Conservation (phyloP, 495 filamentous ascomycete species). For the Aspergillus mulundensis region DNA sequence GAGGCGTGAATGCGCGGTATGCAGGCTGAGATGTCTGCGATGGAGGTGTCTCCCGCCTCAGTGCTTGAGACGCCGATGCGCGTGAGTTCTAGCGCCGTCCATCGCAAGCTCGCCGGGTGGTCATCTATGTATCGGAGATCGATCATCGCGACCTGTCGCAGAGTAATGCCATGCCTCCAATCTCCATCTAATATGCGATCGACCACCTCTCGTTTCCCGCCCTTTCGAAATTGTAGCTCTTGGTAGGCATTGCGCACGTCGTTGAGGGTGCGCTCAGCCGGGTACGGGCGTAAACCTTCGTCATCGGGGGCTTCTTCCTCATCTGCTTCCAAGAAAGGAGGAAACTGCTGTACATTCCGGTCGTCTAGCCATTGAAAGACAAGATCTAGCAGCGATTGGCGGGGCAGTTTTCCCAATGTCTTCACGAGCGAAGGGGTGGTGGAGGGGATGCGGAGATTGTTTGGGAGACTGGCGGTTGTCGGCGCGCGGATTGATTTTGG, state of each 20-base stretch:
- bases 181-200: slow-evolving; percentile 76
- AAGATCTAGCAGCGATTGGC: slow-evolving; percentile 64
- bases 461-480: slow-evolving; percentile 48
- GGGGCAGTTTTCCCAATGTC: slow-evolving; percentile 63
- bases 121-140: slow-evolving; percentile 77
- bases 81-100: slow-evolving; percentile 64
- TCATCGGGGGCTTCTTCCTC: slow-evolving; percentile 24
- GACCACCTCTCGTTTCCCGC: slow-evolving; percentile 67
- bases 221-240: slow-evolving; percentile 52
- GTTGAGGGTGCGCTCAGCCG: slow-evolving; percentile 55
- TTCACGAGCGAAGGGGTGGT: slow-evolving; percentile 60
- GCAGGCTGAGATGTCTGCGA: slow-evolving; percentile 40
- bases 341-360: slow-evolving; percentile 51
- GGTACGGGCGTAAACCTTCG: slow-evolving; percentile 53
- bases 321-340: slow-evolving; percentile 33
- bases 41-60: background rate
- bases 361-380: slow-evolving; percentile 71
- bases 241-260: slow-evolving; percentile 62
- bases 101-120: slow-evolving; percentile 66
- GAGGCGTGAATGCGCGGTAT: slow-evolving; percentile 72
- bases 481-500: slow-evolving; percentile 40
- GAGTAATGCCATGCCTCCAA: slow-evolving; percentile 71
- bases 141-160: slow-evolving; percentile 77
- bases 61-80: slow-evolving; percentile 27
- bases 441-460: slow-evolving; percentile 57